Conservation (phyloP, 2,329 filamentous ascomycete species). For the Colletotrichum lindemuthianum region DNA sequence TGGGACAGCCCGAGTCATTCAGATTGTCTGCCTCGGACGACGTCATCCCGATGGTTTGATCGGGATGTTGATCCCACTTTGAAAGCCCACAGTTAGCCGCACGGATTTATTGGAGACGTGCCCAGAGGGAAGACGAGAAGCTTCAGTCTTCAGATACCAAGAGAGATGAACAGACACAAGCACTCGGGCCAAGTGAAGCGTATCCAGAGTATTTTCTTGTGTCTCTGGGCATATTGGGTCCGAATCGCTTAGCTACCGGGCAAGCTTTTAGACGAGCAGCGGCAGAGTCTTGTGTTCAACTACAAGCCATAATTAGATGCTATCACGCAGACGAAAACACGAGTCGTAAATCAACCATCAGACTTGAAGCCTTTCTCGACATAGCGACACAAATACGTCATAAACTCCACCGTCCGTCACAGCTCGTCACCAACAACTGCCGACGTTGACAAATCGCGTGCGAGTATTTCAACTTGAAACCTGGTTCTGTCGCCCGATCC, state of each 20-base stretch:
- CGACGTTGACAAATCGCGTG: constrained; percentile 34
- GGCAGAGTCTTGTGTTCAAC: constrained; percentile 3
- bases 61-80: constrained; percentile 14
- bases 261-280: constrained; percentile 21
- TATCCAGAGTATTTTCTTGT: constrained; percentile 10
- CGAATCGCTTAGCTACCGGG: constrained; percentile 5
- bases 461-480: constrained; percentile 34
- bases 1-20: constrained; percentile 3
- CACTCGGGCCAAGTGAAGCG: constrained; percentile 22
- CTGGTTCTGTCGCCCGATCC: constrained; percentile 30
- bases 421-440: constrained; percentile 30
- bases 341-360: not conserved
- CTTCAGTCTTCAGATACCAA: not conserved
- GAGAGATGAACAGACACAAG: constrained; percentile 19
- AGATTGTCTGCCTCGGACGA: constrained; percentile 7
- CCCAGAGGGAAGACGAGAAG: not conserved
- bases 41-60: constrained; percentile 24
- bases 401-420: constrained; percentile 18
- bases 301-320: not conserved
- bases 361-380: not conserved
- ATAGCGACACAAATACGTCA: constrained; percentile 25
- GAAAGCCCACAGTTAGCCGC: constrained; percentile 21
- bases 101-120: not conserved
- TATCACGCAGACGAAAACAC: not conserved
- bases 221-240: constrained; percentile 17